Evolutionary conservation across 306 rosid species (phyloP).

Genomic region (Glycine tomentella): DNA sequence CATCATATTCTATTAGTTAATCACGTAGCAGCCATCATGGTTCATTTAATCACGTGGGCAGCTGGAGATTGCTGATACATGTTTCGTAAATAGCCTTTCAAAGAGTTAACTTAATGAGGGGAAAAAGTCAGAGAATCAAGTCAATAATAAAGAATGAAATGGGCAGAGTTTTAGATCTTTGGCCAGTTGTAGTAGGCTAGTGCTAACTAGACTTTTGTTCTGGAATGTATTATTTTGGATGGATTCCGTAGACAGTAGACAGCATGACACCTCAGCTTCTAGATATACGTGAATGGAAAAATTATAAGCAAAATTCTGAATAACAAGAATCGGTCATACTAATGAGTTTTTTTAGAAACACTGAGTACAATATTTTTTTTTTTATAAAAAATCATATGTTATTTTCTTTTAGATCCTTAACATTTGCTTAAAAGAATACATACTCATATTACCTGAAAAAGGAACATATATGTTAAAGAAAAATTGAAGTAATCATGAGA

Average conservation of each 20-base stretch:
- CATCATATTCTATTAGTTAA: background rate
- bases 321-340: background rate
- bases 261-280: background rate
- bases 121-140: background rate
- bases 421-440: background rate
- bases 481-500: conserved; percentile 3
- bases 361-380: background rate
- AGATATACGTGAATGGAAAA: background rate
- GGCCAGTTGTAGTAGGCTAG: conserved; percentile 22
- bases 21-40: conserved; percentile 26
- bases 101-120: background rate
- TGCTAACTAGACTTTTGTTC: background rate
- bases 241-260: background rate
- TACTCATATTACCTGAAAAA: background rate
- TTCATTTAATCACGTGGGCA: conserved; percentile 25
- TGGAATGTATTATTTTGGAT: conserved; percentile 10
- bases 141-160: conserved; percentile 16
- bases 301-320: background rate
- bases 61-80: conserved; percentile 8
- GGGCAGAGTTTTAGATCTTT: conserved; percentile 13
- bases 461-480: background rate
- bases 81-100: background rate
- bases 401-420: background rate
- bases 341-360: background rate
- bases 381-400: too few species aligned